A percentile compares a stretch with the other conserved stretches of the same genome.
These are phyloP conservation scores for Haplosporangium sp. DNA, from an alignment of 371 early-diverging fungal genomes.

Conservation along the genomic window DNA sequence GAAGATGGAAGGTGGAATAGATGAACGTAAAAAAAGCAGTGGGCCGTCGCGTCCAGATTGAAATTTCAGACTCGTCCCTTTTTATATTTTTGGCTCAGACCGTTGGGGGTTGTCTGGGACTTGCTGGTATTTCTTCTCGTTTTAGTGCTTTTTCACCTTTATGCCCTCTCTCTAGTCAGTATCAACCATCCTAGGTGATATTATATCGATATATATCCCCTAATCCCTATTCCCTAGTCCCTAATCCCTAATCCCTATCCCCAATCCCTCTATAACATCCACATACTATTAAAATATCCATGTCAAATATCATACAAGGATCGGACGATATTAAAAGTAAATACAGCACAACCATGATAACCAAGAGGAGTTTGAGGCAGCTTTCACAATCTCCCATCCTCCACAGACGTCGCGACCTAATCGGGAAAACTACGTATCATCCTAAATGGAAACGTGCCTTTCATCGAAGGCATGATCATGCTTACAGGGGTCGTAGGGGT, in stretches of 20 bases:
- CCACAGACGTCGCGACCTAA: slow-evolving; percentile 24
- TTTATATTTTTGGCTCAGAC: background rate
- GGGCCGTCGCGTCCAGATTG: slow-evolving; percentile 1
- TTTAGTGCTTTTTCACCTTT: background rate
- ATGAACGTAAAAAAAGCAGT: background rate
- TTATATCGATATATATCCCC: background rate
- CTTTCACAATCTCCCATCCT: background rate
- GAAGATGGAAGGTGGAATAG: slow-evolving; percentile 35
- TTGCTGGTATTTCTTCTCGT: slow-evolving; percentile 2
- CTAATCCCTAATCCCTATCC: background rate
- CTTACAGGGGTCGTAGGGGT: background rate
- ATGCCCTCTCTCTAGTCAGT: background rate
- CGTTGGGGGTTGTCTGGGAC: background rate
- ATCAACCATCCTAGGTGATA: background rate
- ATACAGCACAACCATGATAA: background rate
- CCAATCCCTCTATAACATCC: background rate
- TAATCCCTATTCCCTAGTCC: background rate
- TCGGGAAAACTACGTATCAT: background rate
- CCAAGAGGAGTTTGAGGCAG: slow-evolving; percentile 4
- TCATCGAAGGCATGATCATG: background rate
- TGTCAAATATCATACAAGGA: background rate
- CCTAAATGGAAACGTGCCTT: background rate
- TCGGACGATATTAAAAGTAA: background rate
- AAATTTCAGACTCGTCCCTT: slow-evolving; percentile 15
- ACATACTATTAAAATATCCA: background rate